A percentile compares a stretch with the other conserved stretches of the same genome.
These are phyloP conservation scores for Fusarium miscanthi DNA, from an alignment of 2,329 filamentous ascomycete species.

Conservation along the genomic window DNA sequence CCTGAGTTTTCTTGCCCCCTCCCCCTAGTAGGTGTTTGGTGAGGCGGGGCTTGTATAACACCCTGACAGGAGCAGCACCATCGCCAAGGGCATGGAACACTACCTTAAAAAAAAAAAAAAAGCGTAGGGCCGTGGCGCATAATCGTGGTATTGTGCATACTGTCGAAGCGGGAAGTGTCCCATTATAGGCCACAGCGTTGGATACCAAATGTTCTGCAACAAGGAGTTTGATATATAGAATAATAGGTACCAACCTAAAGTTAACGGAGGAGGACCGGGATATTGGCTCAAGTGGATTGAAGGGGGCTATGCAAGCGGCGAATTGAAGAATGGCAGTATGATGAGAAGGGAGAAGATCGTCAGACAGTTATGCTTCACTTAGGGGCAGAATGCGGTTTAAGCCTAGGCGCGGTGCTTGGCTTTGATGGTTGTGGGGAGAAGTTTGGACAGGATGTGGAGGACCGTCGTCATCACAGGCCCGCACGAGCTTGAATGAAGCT, in stretches of 20 bases:
- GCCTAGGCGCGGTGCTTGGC: constrained; percentile 44
- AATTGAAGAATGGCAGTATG: constrained; percentile 42
- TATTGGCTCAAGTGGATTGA: constrained; percentile 37
- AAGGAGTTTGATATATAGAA: background rate
- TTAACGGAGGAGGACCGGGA: constrained; percentile 33
- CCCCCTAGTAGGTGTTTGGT: constrained; percentile 1
- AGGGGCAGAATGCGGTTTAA: constrained; percentile 40
- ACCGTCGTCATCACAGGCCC: constrained; percentile 43
- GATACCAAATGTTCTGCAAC: constrained; percentile 3
- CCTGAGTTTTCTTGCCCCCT: too few species aligned
- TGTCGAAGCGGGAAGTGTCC: background rate
- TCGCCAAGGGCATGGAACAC: constrained; percentile 7
- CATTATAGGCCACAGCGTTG: background rate
- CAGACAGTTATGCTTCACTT: constrained; percentile 39
- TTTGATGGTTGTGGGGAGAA: constrained; percentile 39
- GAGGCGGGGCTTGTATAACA: constrained; percentile 30
- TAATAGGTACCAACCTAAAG: constrained; percentile 15
- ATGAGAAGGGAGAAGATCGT: constrained; percentile 44
- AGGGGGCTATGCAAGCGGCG: constrained; percentile 35
- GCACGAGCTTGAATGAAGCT: constrained; percentile 39
- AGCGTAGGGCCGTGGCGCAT: background rate
- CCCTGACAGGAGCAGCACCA: constrained; percentile 4
- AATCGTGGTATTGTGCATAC: background rate
- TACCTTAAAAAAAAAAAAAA: constrained; percentile 1
- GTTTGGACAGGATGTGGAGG: constrained; percentile 31